A percentile compares a stretch with the other conserved stretches of the same genome.
phyloP scores from a whole-genome alignment of 2,329 filamentous ascomycete species.

The Aureobasidium melanogenum region DNA sequence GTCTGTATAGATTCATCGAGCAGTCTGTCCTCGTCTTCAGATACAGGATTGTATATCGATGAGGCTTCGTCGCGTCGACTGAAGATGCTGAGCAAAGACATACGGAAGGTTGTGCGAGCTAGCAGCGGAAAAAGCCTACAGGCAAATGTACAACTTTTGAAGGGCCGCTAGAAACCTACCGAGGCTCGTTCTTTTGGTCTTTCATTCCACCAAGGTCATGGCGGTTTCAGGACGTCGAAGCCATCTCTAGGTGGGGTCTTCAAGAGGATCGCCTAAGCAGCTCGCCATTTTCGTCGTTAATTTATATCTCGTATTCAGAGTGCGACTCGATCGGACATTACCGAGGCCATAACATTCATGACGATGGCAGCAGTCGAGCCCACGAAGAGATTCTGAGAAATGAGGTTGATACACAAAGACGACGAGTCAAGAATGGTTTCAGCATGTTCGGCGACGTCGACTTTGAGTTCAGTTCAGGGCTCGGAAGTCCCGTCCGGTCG shows the following conservation, averaged over 20 bases:
- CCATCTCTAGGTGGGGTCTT: background rate
- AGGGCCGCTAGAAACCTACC: background rate
- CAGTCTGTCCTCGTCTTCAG: slow-evolving; percentile 5
- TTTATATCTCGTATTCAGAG: background rate
- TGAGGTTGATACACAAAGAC: background rate
- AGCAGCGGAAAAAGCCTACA: background rate
- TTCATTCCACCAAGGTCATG: background rate
- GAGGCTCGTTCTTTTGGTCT: background rate
- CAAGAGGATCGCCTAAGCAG: background rate
- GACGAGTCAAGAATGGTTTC: background rate
- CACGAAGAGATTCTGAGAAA: background rate
- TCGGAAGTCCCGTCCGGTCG: background rate
- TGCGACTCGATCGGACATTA: background rate
- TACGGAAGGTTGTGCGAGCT: background rate
- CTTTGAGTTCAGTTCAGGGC: background rate
- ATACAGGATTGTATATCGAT: background rate
- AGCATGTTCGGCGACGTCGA: background rate
- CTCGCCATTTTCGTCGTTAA: background rate
- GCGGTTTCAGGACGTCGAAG: slow-evolving; percentile 1
- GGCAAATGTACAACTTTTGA: background rate
- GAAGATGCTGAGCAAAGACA: background rate
- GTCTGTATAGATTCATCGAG: background rate
- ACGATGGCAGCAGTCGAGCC: background rate
- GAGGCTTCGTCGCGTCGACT: background rate
- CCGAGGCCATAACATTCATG: no score